These are phyloP conservation scores for Kwoniella bestiolae DNA, from an alignment of 768 basidiomycete genomes.

Conservation along the genomic window DNA sequence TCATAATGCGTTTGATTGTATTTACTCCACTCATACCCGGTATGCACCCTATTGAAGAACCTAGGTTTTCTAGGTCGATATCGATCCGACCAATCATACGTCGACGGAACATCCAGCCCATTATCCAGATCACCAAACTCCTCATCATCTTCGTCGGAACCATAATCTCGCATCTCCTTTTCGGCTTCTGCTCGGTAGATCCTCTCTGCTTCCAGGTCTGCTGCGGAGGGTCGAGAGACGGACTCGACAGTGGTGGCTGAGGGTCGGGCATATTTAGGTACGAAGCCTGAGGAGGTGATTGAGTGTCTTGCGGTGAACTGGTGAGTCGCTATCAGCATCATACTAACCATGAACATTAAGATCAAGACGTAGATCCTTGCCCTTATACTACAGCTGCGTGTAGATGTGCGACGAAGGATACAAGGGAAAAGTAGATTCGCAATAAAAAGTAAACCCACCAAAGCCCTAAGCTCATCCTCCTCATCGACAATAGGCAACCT, in stretches of 20 bases:
- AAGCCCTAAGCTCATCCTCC: conserved; percentile 51
- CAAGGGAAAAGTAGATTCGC: no score
- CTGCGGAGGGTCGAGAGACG: conserved; percentile 63
- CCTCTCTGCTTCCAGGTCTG: conserved; percentile 82
- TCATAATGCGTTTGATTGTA: conserved; percentile 99
- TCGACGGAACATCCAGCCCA: conserved; percentile 75
- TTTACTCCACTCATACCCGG: conserved; percentile 99
- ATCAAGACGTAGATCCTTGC: not conserved
- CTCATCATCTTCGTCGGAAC: conserved; percentile 44
- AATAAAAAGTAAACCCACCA: conserved; percentile 39
- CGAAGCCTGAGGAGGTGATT: conserved; percentile 84
- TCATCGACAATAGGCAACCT: conserved; percentile 77
- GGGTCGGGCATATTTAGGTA: conserved; percentile 58
- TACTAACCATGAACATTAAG: no score
- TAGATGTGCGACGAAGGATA: no score
- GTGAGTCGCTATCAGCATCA: not conserved
- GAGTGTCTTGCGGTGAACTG: conserved; percentile 78
- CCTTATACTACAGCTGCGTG: no score
- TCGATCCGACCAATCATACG: conserved; percentile 99
- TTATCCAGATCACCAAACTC: conserved; percentile 75
- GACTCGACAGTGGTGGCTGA: conserved; percentile 61
- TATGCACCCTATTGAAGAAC: conserved; percentile 98
- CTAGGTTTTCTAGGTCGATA: conserved; percentile 95
- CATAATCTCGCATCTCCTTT: conserved; percentile 35
- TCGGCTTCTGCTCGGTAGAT: conserved; percentile 71